These are phyloP conservation scores for Kodamaea anthophila DNA, from an alignment of 1,139 yeast species.

Conservation along the genomic window DNA sequence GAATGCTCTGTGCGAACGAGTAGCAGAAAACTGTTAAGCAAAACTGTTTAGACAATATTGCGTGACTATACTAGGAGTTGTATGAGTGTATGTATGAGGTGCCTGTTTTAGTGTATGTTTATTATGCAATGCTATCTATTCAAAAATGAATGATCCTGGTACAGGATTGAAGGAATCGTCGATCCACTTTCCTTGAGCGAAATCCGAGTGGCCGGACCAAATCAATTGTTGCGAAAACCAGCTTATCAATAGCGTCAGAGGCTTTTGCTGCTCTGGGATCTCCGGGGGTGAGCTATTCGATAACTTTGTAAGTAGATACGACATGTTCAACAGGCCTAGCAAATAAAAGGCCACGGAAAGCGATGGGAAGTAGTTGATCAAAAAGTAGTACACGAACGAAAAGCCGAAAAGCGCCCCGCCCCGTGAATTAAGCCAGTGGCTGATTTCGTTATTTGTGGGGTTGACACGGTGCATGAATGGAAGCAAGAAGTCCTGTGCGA, in stretches of 20 bases:
- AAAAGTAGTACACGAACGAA: slow-evolving; percentile 43
- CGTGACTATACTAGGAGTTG: background rate
- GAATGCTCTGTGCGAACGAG: too few relatives aligned
- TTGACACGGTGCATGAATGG: slow-evolving; percentile 50
- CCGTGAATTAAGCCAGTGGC: slow-evolving; percentile 49
- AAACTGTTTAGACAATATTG: background rate
- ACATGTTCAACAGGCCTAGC: slow-evolving; percentile 50
- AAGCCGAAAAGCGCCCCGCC: slow-evolving; percentile 57
- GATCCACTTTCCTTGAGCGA: slow-evolving; percentile 14
- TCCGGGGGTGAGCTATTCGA: slow-evolving; percentile 33
- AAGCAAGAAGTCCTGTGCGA: slow-evolving; percentile 41
- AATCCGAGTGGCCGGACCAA: slow-evolving; percentile 18
- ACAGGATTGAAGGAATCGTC: slow-evolving; percentile 17
- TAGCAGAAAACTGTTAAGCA: background rate
- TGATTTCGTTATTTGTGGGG: slow-evolving; percentile 37
- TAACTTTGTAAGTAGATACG: slow-evolving; percentile 49
- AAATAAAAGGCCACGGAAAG: slow-evolving; percentile 46
- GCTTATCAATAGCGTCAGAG: slow-evolving; percentile 13
- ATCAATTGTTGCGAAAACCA: slow-evolving; percentile 31
- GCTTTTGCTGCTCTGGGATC: background rate
- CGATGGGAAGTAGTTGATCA: slow-evolving; percentile 37
- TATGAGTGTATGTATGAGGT: background rate
- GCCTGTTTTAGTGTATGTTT: background rate
- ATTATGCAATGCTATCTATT: slow-evolving; percentile 4
- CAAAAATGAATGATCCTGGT: slow-evolving; percentile 15